Evolutionary conservation across 2,329 filamentous ascomycete species (phyloP), one percentile per base, ranked within the genome.

Genomic region (Allantophomopsis cytisporea): DNA sequence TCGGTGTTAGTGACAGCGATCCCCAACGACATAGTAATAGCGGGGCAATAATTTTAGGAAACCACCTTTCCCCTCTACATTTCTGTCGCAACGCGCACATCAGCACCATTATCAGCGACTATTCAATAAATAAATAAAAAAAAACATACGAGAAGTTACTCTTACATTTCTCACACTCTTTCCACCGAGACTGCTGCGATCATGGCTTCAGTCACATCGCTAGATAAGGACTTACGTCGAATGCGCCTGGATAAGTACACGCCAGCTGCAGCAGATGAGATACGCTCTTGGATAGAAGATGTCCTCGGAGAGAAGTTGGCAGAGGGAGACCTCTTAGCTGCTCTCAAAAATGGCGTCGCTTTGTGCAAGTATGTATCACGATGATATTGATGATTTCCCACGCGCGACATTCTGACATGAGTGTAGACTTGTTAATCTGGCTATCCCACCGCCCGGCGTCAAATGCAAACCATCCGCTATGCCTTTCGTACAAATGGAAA

Each of bases 401-500:
- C 18, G 10, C 20, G 33, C 13, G 20, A 32, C 21, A 32, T 41
- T 38, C 15, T 39, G 10, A 28, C 23, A 28, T 10, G 23, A 28
- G 43, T 37, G 51, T 53, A 56, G 86, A 54, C 77, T 96, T 39
- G 74, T 85, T 53, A 96, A 94, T 55, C 69, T 89, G 41, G 83
- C 75, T 23, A 61, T 82, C 31, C 83, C 84, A 18, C 74, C 80
- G 13, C 83, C 84, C 1, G 81, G 81, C 23, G 74, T 94, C 62
- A 86, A 81, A 59, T 96, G 83, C 72, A 96, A 96, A 63, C 71
- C 47, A 7, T 94, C 88, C 1, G 64, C 77, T 32, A 96, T 96
- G 89, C 91, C 91, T 0, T 98, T 98, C 57, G 89, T 96, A 32
- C 91, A 98, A 61, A 96, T 96, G 88, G 91, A 98, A 60, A 98